A percentile compares a stretch with the other conserved stretches of the same genome.
Evolutionary conservation across 345 rosid genomes (phyloP).

Genomic region (Arabidopsis suecica): DNA sequence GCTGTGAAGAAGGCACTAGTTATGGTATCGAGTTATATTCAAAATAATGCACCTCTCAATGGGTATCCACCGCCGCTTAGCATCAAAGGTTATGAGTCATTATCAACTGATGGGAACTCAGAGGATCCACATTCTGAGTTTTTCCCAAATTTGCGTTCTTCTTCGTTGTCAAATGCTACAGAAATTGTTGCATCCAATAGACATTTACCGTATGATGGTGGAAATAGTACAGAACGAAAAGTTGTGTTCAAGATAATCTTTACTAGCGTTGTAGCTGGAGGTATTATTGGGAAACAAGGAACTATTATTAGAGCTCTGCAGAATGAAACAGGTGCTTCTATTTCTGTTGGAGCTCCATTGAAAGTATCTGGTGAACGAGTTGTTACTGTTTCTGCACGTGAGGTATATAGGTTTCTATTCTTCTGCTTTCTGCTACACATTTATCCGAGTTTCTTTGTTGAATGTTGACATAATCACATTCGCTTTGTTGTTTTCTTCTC

Average conservation of each 20-base stretch:
- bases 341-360: slow-evolving; percentile 47
- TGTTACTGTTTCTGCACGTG: slow-evolving; percentile 64
- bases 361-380: slow-evolving; percentile 51
- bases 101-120: slow-evolving; percentile 21
- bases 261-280: slow-evolving; percentile 59
- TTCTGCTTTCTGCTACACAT: neutral
- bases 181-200: slow-evolving; percentile 30
- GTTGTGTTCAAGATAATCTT: slow-evolving; percentile 63
- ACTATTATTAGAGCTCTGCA: slow-evolving; percentile 58
- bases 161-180: slow-evolving; percentile 44
- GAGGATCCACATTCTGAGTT: slow-evolving; percentile 55
- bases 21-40: slow-evolving; percentile 57
- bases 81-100: slow-evolving; percentile 46
- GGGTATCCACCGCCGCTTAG: slow-evolving; percentile 47
- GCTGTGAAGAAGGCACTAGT: slow-evolving; percentile 73
- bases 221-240: slow-evolving; percentile 34
- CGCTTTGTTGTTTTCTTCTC: neutral
- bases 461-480: neutral
- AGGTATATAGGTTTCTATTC: slow-evolving; percentile 49
- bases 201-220: slow-evolving; percentile 36
- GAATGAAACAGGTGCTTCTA: slow-evolving; percentile 69
- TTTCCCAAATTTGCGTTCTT: slow-evolving; percentile 57
- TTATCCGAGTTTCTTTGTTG: neutral
- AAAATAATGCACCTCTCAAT: slow-evolving; percentile 50
- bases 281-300: slow-evolving; percentile 73